These are phyloP conservation scores for Sparassis latifolia DNA, from an alignment of 1,284 basidiomycete genomes.

Conservation along the genomic window DNA sequence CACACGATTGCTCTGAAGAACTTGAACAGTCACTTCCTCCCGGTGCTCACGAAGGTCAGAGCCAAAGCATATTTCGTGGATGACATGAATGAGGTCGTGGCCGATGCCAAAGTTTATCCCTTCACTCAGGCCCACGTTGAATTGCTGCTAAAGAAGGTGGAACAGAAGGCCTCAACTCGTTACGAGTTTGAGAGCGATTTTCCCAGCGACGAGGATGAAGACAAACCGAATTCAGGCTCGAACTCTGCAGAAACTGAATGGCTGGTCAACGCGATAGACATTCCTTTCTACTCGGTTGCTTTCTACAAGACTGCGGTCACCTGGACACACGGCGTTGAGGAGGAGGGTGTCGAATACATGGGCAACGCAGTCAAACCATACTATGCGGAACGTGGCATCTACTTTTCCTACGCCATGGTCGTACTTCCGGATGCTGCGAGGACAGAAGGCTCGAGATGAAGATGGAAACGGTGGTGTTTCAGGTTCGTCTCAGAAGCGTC, in stretches of 20 bases:
- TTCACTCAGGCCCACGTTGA: constrained; percentile 23
- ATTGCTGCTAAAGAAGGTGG: constrained; percentile 4
- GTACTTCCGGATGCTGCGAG: not conserved
- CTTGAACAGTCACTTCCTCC: constrained; percentile 18
- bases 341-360: constrained; percentile 10
- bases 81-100: not conserved
- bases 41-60: constrained; percentile 16
- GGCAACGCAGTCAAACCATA: constrained; percentile 23
- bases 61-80: constrained; percentile 3
- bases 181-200: no score
- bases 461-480: no score
- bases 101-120: constrained; percentile 14
- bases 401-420: constrained; percentile 22
- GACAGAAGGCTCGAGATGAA: no score
- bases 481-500: no score
- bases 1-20: not conserved
- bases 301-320: constrained; percentile 6
- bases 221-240: not conserved
- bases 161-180: not conserved
- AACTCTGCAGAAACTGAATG: not conserved
- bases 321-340: constrained; percentile 8
- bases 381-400: constrained; percentile 20
- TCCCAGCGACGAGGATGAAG: not conserved
- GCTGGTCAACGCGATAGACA: constrained; percentile 11
- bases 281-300: constrained; percentile 21